Base-by-base conservation (phyloP, 2,329 filamentous ascomycete genomes). In the Nemania sp. region DNA sequence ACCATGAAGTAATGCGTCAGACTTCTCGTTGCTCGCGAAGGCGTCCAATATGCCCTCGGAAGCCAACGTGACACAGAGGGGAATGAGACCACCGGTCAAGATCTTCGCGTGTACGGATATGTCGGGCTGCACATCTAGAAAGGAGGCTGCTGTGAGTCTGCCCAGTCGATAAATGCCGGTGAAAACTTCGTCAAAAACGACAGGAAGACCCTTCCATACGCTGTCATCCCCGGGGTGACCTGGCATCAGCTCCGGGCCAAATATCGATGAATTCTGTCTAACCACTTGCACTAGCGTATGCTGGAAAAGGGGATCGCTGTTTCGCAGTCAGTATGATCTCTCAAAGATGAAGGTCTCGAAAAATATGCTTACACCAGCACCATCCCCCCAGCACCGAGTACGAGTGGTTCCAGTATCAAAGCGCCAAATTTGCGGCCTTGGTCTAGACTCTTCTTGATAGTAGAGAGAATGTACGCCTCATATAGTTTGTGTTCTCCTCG, bases 131-230 rank as follows among this genome's bases (percentile, higher is more conserved):
- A 83, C 73, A 5, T 77, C 75, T 3, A 95, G 79, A 69, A 93
- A 89, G 0, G 85, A 86, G 0, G 88, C 83, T 0, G 89, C 79
- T 1, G 82, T 85, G 66, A 86, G 84, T 33, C 85, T 82, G 2
- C 91, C 90, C 0, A 96, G 83, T 11, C 91, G 88, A 68, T 92
- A 92, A 4, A 95, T 76, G 1, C 90, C 90, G 0, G 90, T 93
- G 71, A 96, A 95, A 30, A 95, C 90, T 68, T 95, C 91, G 66
- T 96, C 90, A 60, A 91, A 90, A 61, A 95, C 78, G 33, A 95
- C 75, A 0, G 91, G 90, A 3, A 95, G 79, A 2, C 90, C 89
- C 1, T 78, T 77, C 90, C 90, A 95, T 24, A 24, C 31, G 5
- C n/a, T 52, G 11, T 49, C 7, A 26, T 66, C 59, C 9, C 41